phyloP scores from a whole-genome alignment of 176 grass and related monocot genomes.

The Carex kokanica region DNA sequence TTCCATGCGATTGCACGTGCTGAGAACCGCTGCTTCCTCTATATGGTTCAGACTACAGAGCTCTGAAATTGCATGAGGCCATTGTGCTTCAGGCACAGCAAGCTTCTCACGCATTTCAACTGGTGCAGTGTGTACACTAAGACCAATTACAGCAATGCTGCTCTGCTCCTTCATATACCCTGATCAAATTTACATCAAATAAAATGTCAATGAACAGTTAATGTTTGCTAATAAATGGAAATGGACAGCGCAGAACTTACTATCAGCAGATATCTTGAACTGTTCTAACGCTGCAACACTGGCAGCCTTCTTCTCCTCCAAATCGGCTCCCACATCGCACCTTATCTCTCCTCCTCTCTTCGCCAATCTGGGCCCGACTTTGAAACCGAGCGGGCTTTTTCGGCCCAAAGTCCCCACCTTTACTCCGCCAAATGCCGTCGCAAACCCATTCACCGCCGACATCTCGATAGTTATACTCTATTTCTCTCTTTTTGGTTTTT shows the following conservation, averaged over 20 bases:
- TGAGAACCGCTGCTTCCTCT: constrained; percentile 97
- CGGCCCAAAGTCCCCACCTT: constrained; percentile 24
- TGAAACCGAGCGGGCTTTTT: constrained; percentile 8
- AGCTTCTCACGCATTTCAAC: constrained; percentile 97
- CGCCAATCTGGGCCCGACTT: constrained; percentile 15
- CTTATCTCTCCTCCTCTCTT: constrained; percentile 39
- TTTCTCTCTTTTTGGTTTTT: neutral
- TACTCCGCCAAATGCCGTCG: constrained; percentile 25
- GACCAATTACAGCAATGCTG: constrained; percentile 86
- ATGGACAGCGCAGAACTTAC: constrained; percentile 41
- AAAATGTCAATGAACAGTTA: neutral
- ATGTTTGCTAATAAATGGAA: neutral
- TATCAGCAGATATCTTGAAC: constrained; percentile 97
- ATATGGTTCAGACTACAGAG: constrained; percentile 80
- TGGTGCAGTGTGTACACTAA: constrained; percentile 87
- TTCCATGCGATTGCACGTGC: constrained; percentile 98
- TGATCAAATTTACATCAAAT: constrained; percentile 3
- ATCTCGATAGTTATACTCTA: constrained; percentile 23
- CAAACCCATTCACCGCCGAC: constrained; percentile 46
- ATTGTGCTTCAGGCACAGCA: constrained; percentile 83
- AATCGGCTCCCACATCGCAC: constrained; percentile 61
- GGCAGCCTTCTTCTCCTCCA: constrained; percentile 42
- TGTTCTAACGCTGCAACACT: constrained; percentile 75
- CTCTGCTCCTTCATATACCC: constrained; percentile 98
- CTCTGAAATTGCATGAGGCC: constrained; percentile 88